These are phyloP conservation scores for Acanthochlamys bracteata DNA, from an alignment of 106 monocot species.

Conservation along the genomic window DNA sequence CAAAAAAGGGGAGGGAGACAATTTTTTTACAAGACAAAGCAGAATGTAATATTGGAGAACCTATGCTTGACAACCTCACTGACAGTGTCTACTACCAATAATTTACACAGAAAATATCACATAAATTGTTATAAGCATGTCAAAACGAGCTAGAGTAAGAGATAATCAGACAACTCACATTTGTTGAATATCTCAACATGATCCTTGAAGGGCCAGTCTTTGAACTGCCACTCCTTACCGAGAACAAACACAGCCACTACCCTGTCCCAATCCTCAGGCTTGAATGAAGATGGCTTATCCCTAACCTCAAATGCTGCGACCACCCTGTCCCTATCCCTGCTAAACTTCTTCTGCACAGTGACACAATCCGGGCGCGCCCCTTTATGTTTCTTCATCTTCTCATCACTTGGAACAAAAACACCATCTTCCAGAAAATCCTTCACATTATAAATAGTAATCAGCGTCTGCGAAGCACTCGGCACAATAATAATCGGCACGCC, in stretches of 20 bases:
- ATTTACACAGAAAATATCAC: too few relatives aligned
- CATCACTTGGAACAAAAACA: constrained; percentile 74
- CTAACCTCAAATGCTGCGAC: constrained; percentile 86
- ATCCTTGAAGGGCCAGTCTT: constrained; percentile 97
- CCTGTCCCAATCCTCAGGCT: constrained; percentile 86
- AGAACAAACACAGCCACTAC: constrained; percentile 95
- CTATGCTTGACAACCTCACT: too few relatives aligned
- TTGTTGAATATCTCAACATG: constrained; percentile 97
- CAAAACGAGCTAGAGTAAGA: too few relatives aligned
- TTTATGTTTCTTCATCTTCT: constrained; percentile 56
- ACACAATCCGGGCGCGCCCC: constrained; percentile 80
- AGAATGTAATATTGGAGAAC: too few relatives aligned
- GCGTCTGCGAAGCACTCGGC: constrained; percentile 92
- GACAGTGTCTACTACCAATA: too few relatives aligned
- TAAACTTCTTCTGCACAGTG: constrained; percentile 98
- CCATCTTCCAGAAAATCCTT: constrained; percentile 96
- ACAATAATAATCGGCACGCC: constrained; percentile 97
- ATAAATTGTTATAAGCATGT: too few relatives aligned
- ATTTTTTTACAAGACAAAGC: too few relatives aligned
- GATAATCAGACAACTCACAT: constrained; percentile 35
- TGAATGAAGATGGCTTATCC: constrained; percentile 76
- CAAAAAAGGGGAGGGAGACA: too few relatives aligned
- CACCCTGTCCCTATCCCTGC: constrained; percentile 65
- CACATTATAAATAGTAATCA: constrained; percentile 98
- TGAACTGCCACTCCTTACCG: constrained; percentile 99